Evolutionary conservation across 768 basidiomycete species (phyloP), one percentile per base, ranked within the genome.

Genomic region (Termitomyces sp.): DNA sequence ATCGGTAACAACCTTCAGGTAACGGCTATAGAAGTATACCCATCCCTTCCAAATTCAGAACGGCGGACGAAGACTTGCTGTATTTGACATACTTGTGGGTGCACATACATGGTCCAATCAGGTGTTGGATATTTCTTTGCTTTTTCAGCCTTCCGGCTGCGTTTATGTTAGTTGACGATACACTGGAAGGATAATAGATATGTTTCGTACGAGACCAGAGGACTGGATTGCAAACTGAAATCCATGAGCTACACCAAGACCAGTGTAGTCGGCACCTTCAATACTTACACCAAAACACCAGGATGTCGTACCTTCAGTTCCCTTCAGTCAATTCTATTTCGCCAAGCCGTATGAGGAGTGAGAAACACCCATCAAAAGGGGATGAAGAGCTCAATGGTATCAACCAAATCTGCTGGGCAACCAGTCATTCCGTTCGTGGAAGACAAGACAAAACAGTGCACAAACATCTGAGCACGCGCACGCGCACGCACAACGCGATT

Each of bases 21-120:
- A 55, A 5, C 69, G 60, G 59, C 78, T 76, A 57, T 68, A 66
- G 64, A 80, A 83, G 63, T 84, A 83, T 12, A 82, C 63, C 71
- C 75, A 81, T 26, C 81, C 80, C 71, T 78, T 50, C 12, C 31
- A 10, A 56, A 35, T 48, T 53, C 15, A 46, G 26, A 14, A 23
- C 17, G n/a, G 37, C 14, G 30, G 45, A 65, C 21, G 68, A 68
- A 46, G 14, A 17, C 14, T 48, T 10, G 41, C 6, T 11, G 3
- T n/a, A 28, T 23, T 49, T 28, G 30, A 35, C 66, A 30, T 54
- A 72, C 73, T 59, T 71, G 69, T 40, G 72, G 69, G 46, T 82
- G 79, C 21, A 75, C 70, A 54, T 75, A 75, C 12, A 73, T 62
- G 6, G 61, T 67, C 79, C 79, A 81, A 10, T 63, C 69, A 7